phyloP scores from a whole-genome alignment of 2,329 filamentous ascomycete genomes.

The Talaromyces rugulosus region DNA sequence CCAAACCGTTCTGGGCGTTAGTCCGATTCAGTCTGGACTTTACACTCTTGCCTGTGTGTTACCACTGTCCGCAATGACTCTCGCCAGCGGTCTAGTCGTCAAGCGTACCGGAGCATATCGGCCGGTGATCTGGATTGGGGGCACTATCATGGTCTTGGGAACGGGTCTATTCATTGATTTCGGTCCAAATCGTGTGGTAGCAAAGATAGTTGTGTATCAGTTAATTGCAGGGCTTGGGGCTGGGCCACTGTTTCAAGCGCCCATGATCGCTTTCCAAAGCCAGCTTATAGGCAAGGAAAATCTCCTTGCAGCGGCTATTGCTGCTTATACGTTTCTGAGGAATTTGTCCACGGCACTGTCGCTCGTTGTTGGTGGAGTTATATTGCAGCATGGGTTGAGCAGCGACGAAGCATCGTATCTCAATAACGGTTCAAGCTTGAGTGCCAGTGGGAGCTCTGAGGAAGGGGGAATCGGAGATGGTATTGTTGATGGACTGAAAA shows the following conservation, averaged over 20 bases:
- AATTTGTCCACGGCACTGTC: slow-evolving; percentile 51
- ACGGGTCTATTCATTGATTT: slow-evolving; percentile 55
- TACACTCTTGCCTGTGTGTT: slow-evolving; percentile 63
- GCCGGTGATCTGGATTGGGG: slow-evolving; percentile 50
- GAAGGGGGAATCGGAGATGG: not conserved
- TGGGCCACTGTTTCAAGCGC: slow-evolving; percentile 52
- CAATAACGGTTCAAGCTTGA: not conserved
- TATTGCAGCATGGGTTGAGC: slow-evolving; percentile 36
- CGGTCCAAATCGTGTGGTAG: slow-evolving; percentile 39
- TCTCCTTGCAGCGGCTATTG: slow-evolving; percentile 55
- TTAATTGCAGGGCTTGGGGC: slow-evolving; percentile 50
- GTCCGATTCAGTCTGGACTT: slow-evolving; percentile 62
- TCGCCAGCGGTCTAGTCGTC: slow-evolving; percentile 58
- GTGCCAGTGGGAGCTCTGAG: not conserved
- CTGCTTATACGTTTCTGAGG: slow-evolving; percentile 52
- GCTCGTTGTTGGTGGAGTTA: slow-evolving; percentile 50
- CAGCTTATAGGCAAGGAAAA: slow-evolving; percentile 39
- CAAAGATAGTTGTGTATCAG: slow-evolving; percentile 37
- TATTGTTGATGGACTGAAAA: not conserved
- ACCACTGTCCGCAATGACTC: slow-evolving; percentile 56
- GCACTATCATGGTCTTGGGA: slow-evolving; percentile 53
- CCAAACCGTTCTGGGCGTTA: slow-evolving; percentile 60
- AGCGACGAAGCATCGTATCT: slow-evolving; percentile 1
- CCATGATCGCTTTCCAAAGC: slow-evolving; percentile 53
- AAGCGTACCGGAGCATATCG: slow-evolving; percentile 63